A percentile compares a stretch with the other conserved stretches of the same genome.
Conservation (phyloP, 2,329 filamentous ascomycete species). For the Fusarium austroafricanum region DNA sequence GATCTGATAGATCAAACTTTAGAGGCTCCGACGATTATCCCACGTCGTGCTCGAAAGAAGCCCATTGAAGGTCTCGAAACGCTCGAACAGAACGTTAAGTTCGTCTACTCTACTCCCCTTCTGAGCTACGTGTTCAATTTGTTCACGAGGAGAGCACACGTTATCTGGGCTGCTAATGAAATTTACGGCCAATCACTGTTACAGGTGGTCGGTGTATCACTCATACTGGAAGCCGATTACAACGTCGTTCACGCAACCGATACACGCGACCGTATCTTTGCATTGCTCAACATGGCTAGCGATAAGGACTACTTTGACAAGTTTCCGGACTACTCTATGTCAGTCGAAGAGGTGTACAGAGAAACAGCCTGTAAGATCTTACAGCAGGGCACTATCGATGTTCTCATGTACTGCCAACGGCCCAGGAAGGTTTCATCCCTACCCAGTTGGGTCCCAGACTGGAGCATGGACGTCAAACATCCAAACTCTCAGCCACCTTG, state of each 20-base stretch:
- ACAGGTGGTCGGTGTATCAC: neutral
- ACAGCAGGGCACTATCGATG: neutral
- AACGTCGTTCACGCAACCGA: neutral
- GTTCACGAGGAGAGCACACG: neutral
- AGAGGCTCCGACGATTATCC: neutral
- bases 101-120: neutral
- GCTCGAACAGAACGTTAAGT: neutral
- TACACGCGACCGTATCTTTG: neutral
- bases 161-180: neutral
- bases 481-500: neutral
- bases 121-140: neutral
- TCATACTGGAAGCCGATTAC: neutral
- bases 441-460: neutral
- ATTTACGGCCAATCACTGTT: neutral
- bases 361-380: neutral
- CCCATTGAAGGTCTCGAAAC: neutral
- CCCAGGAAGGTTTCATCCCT: neutral
- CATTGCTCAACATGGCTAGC: neutral
- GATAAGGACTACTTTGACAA: neutral
- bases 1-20: neutral
- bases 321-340: conserved; percentile 3
- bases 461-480: conserved; percentile 1
- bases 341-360: neutral
- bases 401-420: neutral
- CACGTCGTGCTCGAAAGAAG: neutral